Evolutionary conservation across 1,284 basidiomycete species (phyloP), one percentile per base, ranked within the genome.

Genomic region (Melanopsichium pennsylvanicum): DNA sequence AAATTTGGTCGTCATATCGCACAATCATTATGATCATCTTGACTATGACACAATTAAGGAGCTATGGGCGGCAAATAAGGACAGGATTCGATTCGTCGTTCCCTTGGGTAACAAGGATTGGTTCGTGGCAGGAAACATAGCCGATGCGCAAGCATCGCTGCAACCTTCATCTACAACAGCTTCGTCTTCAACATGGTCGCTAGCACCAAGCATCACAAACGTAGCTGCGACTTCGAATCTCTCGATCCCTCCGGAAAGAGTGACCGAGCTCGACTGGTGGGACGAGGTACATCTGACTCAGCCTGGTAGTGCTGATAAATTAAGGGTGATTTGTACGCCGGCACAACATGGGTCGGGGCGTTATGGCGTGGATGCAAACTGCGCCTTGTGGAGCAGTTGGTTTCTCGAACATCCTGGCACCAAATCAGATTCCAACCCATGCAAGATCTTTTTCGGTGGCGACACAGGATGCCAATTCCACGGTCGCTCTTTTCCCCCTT

Each of bases 1-100:
- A 31, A 70, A 80, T 44, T 19, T 74, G 0, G 77, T 78, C 38
- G 35, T 76, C 38, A 80, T 80, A 57, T 78, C 75, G 4, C 78
- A 80, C 61, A 76, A 75, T 22, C 78, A 80, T 52, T 80, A 78
- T 49, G 78, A 80, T 31, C 78, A 80, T 48, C 58, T 80, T 18
- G 78, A 80, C 48, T 62, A 58, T 26, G 48, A 67, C 16, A 75
- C 75, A 7, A 72, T 80, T 34, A 40, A 37, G 4, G 52, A 66
- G 27, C 52, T 80, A 5, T 79, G 76, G 76, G 32, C 50, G 15
- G 43, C 34, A 10, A 72, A 74, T 39, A 37, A 31, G 11, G 57
- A 57, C 8, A 43, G 58, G 7, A 23, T 78, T 9, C 64, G 70
- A 25, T 80, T 80, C 41, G 33, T 78, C 26, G 75, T 74, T 5